These are phyloP conservation scores for Candida coquimbonensis DNA, from an alignment of 805 yeast genomes.

Conservation along the genomic window DNA sequence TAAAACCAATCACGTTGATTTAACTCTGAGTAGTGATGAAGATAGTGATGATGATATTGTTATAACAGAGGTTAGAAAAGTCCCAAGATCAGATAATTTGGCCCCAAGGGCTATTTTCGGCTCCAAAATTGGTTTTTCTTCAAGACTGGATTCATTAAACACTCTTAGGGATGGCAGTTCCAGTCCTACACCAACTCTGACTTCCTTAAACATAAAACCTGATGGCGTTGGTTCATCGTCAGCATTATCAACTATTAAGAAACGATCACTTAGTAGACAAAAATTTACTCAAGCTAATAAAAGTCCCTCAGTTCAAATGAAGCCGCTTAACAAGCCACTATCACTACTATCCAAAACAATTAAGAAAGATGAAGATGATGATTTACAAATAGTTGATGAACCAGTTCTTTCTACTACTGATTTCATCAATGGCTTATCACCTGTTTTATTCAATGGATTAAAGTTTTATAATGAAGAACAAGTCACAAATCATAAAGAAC, in stretches of 20 bases:
- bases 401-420: neutral
- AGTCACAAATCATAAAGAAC: neutral
- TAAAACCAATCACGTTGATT: slow-evolving; percentile 10
- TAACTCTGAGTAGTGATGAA: slow-evolving; percentile 9
- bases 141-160: too few species aligned
- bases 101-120: too few species aligned
- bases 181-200: too few species aligned
- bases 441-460: neutral
- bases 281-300: too few species aligned
- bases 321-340: too few species aligned
- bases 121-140: too few species aligned
- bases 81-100: neutral
- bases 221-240: too few species aligned
- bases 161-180: too few species aligned
- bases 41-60: slow-evolving; percentile 18
- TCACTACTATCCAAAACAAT: neutral
- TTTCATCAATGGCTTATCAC: neutral
- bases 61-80: slow-evolving; percentile 14
- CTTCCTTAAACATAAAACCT: too few species aligned
- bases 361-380: neutral
- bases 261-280: too few species aligned
- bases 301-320: too few species aligned
- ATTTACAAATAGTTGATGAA: neutral
- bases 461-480: neutral
- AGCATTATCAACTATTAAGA: too few species aligned